Evolutionary conservation across 108 stramenopile species (phyloP).

Genomic region (Stephanodiscus triporus): DNA sequence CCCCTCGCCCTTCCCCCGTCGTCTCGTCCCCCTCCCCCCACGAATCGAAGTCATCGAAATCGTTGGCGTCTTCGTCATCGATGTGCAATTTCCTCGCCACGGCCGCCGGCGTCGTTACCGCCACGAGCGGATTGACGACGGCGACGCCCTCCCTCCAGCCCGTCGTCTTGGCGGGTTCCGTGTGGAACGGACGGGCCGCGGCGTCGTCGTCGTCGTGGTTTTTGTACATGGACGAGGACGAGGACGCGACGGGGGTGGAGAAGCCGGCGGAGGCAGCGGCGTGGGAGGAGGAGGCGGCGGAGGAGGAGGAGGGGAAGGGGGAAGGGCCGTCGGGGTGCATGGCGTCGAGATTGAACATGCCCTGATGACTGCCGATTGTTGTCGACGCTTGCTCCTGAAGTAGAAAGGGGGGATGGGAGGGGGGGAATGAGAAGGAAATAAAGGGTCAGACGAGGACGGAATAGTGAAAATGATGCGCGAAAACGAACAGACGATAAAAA

Average conservation of each 20-base stretch:
- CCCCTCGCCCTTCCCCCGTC: no score
- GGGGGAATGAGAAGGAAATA: neutral
- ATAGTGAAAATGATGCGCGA: neutral
- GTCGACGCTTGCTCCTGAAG: slow-evolving; percentile 46
- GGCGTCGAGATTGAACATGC: slow-evolving; percentile 72
- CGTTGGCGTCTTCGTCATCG: neutral
- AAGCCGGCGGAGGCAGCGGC: neutral
- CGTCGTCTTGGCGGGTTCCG: neutral
- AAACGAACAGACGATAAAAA: neutral
- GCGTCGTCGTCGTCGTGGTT: neutral
- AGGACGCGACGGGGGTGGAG: neutral
- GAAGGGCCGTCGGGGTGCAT: slow-evolving; percentile 46
- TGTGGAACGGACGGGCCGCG: neutral
- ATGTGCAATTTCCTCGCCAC: neutral
- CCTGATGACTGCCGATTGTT: slow-evolving; percentile 12
- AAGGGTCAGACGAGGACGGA: neutral
- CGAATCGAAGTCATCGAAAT: slow-evolving; percentile 10
- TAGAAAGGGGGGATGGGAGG: neutral
- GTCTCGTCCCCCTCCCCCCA: neutral
- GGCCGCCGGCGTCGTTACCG: neutral
- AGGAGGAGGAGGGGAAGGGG: neutral
- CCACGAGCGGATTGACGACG: neutral
- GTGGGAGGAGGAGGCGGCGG: neutral
- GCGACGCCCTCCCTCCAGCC: neutral
- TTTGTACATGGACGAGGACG: neutral